A percentile compares a stretch with the other conserved stretches of the same genome.
phyloP scores from a whole-genome alignment of 768 basidiomycete genomes.

The Sarcodon aspratus region DNA sequence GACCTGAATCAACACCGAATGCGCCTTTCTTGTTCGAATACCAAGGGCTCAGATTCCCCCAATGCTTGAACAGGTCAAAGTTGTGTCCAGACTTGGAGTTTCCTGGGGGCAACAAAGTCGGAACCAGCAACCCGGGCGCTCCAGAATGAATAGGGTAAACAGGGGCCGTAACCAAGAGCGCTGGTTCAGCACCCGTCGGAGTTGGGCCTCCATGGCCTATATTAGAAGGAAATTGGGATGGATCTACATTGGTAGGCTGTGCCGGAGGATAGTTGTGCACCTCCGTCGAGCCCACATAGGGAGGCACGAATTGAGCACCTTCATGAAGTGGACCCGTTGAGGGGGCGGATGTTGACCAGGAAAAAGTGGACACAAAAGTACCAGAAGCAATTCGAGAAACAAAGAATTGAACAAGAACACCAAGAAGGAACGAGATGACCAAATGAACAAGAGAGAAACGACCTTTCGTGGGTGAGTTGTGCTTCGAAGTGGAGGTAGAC shows the following conservation, averaged over 20 bases:
- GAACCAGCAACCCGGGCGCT: constrained; percentile 51
- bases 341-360: neutral
- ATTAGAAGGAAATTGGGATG: constrained; percentile 63
- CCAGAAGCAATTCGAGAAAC: neutral
- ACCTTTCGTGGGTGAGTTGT: neutral
- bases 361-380: neutral
- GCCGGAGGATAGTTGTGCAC: constrained; percentile 62
- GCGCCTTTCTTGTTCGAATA: constrained; percentile 31
- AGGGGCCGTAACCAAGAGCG: constrained; percentile 61
- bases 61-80: constrained; percentile 34
- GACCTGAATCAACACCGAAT: constrained; percentile 38
- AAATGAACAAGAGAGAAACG: neutral
- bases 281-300: constrained; percentile 63
- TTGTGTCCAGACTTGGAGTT: neutral
- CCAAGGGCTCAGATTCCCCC: constrained; percentile 41
- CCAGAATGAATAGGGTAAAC: constrained; percentile 71
- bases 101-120: constrained; percentile 18
- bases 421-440: neutral
- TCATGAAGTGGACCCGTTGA: neutral
- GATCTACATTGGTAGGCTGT: constrained; percentile 60
- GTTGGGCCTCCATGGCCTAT: constrained; percentile 73
- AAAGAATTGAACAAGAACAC: neutral
- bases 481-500: neutral
- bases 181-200: constrained; percentile 72
- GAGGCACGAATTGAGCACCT: constrained; percentile 36